Base-by-base conservation (phyloP, 805 yeast genomes). In the Metschnikowia bowlesiae region DNA sequence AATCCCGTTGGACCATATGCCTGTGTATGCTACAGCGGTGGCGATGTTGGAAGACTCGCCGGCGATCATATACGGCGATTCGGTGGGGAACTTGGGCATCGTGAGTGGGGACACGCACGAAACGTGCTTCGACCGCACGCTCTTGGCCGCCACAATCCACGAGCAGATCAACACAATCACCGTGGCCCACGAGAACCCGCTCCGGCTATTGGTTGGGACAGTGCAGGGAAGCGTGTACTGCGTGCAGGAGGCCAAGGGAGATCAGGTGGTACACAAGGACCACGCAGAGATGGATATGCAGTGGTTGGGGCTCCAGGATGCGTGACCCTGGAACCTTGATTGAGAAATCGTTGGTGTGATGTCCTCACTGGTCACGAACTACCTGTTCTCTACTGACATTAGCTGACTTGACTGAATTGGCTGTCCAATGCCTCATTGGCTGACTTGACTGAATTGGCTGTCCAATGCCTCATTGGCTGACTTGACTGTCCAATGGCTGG, bases 161-260 rank as follows among this genome's bases (percentile, higher is more conserved):
- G 68, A 65, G 34, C 67, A 62, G 31, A 59, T 70, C 43, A 70
- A 69, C 52, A 47, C 53, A 1, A 55, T 68, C 8, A 46, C 46
- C 33, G 38, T 54, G 14, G 10, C 44, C 8, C 47, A 29, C 46
- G 54, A 53, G 26, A 33, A 28, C 4, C 57, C 57, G 6, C 16
- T 53, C 4, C 14, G 36, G 10, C 8, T 53, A 5, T 44, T 56
- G 14, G 44, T 56, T 16, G 55, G 57, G 5, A 54, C 60, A 1
- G 47, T 51, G 1, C 47, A 44, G 26, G 60, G 60, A 5, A 47
- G 53, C 10, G 44, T 56, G n/a, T 53, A 41, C 26, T 33, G 44
- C 13, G 44, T 50, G n/a, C 47, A 36, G 31, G 52, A 52, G 11
- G 6, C 14, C 5, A 7, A 11, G 13, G 44, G 44, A 22, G 36